phyloP scores from a whole-genome alignment of 371 early-diverging fungal species.

The Coemansia sp. region DNA sequence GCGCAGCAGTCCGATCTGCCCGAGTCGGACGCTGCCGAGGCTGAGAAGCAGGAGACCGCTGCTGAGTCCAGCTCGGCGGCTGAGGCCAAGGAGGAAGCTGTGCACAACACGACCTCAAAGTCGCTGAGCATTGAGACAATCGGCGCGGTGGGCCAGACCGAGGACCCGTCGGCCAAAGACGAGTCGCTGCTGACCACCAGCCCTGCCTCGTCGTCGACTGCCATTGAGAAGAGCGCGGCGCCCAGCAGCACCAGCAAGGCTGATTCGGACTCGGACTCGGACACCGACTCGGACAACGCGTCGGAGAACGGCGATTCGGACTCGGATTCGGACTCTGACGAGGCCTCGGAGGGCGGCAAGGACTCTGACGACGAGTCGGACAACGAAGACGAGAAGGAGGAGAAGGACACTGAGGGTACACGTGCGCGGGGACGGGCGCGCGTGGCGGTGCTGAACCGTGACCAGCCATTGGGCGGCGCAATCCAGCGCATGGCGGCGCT shows the following conservation, averaged over 20 bases:
- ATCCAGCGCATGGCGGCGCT: constrained; percentile 38
- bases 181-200: not conserved
- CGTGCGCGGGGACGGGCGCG: not conserved
- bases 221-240: constrained; percentile 1
- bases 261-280: not conserved
- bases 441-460: constrained; percentile 1
- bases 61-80: not conserved
- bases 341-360: constrained; percentile 9
- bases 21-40: constrained; percentile 4
- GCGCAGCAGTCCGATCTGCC: not conserved
- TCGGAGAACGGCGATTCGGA: constrained; percentile 3
- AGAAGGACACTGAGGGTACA: constrained; percentile 7
- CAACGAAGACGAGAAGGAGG: constrained; percentile 4
- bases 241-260: not conserved
- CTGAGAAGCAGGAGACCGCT: not conserved
- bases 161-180: constrained; percentile 2
- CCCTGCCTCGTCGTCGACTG: not conserved
- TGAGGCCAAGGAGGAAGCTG: constrained; percentile 9
- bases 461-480: constrained; percentile 12
- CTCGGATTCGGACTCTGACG: constrained; percentile 17
- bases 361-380: constrained; percentile 12
- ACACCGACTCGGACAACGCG: constrained; percentile 8
- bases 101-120: constrained; percentile 13
- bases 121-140: constrained; percentile 37
- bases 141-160: constrained; percentile 1